phyloP scores from a whole-genome alignment of 257 asterid genomes.

The Leptodermis oblonga region DNA sequence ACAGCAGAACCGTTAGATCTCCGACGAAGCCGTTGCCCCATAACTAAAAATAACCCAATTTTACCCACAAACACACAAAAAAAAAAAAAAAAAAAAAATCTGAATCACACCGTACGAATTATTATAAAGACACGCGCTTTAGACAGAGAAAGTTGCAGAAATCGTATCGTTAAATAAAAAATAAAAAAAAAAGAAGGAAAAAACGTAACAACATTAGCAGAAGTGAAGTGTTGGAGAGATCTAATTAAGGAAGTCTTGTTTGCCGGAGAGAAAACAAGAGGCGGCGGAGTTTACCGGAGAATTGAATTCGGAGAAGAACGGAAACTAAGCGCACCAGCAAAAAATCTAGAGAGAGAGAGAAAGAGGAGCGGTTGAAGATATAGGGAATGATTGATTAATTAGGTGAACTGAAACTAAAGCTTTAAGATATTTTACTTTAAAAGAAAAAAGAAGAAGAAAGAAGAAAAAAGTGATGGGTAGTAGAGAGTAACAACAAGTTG shows the following conservation, averaged over 20 bases:
- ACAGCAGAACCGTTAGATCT: constrained; percentile 25
- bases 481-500: background rate
- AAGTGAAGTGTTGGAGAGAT: background rate
- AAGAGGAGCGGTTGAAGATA: background rate
- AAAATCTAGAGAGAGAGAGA: constrained; percentile 7
- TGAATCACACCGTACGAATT: too few relatives aligned
- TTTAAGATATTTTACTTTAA: too few relatives aligned
- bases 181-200: background rate
- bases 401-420: background rate
- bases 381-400: background rate
- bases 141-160: too few relatives aligned
- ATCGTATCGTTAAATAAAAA: background rate
- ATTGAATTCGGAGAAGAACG: constrained; percentile 1
- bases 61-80: background rate
- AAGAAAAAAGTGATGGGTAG: background rate
- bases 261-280: background rate
- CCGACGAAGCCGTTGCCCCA: constrained; percentile 15
- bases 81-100: background rate
- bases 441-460: too few relatives aligned
- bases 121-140: too few relatives aligned
- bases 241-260: too few relatives aligned
- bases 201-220: background rate
- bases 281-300: background rate
- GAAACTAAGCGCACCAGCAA: background rate
- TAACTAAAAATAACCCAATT: background rate